Evolutionary conservation across 163 green algal species (phyloP), one percentile per base, ranked within the genome.

Genomic region (Chloroidium sp.): DNA sequence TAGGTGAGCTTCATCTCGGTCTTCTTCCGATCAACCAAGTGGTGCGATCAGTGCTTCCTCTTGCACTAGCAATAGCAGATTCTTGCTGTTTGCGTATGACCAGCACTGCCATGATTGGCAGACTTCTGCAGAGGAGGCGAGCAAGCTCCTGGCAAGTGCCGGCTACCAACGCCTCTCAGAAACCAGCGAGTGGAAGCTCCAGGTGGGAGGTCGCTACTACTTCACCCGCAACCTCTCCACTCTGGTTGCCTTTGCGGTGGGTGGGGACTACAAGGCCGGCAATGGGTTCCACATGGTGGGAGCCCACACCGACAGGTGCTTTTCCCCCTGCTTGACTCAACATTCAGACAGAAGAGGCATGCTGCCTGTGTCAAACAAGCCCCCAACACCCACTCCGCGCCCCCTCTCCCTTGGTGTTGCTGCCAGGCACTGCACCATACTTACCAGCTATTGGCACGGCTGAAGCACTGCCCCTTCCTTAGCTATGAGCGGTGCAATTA

Each of bases 251-350:
- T 99, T 98, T 86, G 91, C 93, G 0, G 89, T 98, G 13, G 93
- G 93, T 2, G 72, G 83, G 61, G 89, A 94, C 86, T 99, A 95
- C 79, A 60, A 90, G 75, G 81, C 95, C 6, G 95, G 95, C 69
- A 95, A 94, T 77, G 93, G 94, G 2, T 97, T 98, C 83, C 94
- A 93, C 84, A 95, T 98, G 89, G 86, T 98, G 0, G 95, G 93
- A 0, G 95, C 95, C 0, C 95, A 99, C 89, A 99, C 95, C 0
- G 95, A 98, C 88, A 94, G 88, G 87, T 87, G 60, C 4, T 36
- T 36, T 36, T 36, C 36, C 8, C 60, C 62, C 14, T 72, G 74
- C 36, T 36, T 36, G 36, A 36, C 36, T 36, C 36, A 36, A 36
- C 59, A 10, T n/a, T 60, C 14, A 10, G 4, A 10, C 69, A 57